A percentile compares a stretch with the other conserved stretches of the same genome.
Conservation (phyloP, 202 grass and related monocot genomes). For the Brachypodium distachyon region DNA sequence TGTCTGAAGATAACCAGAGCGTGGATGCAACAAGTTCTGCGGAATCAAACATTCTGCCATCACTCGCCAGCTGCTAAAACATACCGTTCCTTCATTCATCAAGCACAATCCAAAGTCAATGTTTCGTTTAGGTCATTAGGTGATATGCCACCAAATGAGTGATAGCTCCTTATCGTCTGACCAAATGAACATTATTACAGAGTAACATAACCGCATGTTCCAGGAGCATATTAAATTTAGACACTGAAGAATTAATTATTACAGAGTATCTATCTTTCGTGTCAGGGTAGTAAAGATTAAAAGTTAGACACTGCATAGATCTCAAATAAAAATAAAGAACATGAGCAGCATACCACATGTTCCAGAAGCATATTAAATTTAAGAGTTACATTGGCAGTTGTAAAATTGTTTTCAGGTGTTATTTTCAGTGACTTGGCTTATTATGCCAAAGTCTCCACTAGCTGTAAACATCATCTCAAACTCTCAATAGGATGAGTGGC, state of each 20-base stretch:
- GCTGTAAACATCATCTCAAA: neutral
- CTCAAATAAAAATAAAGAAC: no score
- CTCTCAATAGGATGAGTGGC: neutral
- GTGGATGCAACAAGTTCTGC: neutral
- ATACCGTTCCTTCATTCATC: neutral
- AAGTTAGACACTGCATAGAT: no score
- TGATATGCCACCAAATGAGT: neutral
- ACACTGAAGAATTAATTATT: no score
- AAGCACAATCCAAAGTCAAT: neutral
- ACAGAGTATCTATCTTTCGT: neutral
- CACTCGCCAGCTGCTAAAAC: neutral
- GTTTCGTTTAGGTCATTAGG: neutral
- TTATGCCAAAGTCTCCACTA: slow-evolving; percentile 8
- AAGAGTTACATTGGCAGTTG: neutral
- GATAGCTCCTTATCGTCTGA: slow-evolving; percentile 3
- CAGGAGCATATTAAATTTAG: no score
- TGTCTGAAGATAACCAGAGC: neutral
- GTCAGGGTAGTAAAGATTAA: neutral
- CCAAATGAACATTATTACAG: no score
- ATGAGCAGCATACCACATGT: neutral
- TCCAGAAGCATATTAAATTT: neutral
- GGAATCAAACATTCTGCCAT: neutral
- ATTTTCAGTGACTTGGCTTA: slow-evolving; percentile 17
- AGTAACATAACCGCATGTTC: no score
- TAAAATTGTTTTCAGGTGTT: slow-evolving; percentile 3